Base-by-base conservation (phyloP, 106 monocot species). In the Chionographis japonica region DNA sequence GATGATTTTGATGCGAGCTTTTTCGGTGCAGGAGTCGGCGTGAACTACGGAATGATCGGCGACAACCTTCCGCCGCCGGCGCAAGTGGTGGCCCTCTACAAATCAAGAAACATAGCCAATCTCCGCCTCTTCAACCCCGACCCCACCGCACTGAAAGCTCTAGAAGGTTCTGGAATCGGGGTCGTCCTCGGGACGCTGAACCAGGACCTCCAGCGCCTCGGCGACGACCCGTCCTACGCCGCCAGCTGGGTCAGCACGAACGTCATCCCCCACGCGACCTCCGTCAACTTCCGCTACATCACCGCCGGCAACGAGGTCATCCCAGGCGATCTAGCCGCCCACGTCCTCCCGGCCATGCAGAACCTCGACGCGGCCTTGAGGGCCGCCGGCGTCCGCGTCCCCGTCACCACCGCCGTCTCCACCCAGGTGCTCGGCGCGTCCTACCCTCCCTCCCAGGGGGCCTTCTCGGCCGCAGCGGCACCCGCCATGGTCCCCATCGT, bases 251-350 rank as follows among this genome's bases (percentile, higher is more conserved):
- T 78, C 38, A 6, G 16, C 6, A 15, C 71, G 59, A 65, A 71
- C 63, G 62, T 78, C 38, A 12, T 66, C 16, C 63, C 78, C 35
- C 13, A 71, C 59, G 38, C 63, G 27, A 12, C 18, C 6, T 51
- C 74, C 41, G 85, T 81, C 40, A 42, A 37, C 3, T 82, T 91
- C 65, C 66, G 67, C 12, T 84, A 74, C 68, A 79, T 92, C 27
- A 63, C 74, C 58, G 85, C 78, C n/a, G 88, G 92, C 27, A 92
- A 92, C 76, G 92, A 92, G 67, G 74, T 88, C 69, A 80, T 92
- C 19, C 88, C 92, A 2, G 79, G 83, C 5, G 65, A 78, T 13
- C 67, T 65, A 3, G 72, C 79, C 6, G 2, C 58, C 13, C 46
- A 56, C 52, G 78, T 92, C 9, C 73, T 88, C 40, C 85, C 80